Base-by-base conservation (phyloP, 2,329 filamentous ascomycete genomes). In the Penicillium sp. region DNA sequence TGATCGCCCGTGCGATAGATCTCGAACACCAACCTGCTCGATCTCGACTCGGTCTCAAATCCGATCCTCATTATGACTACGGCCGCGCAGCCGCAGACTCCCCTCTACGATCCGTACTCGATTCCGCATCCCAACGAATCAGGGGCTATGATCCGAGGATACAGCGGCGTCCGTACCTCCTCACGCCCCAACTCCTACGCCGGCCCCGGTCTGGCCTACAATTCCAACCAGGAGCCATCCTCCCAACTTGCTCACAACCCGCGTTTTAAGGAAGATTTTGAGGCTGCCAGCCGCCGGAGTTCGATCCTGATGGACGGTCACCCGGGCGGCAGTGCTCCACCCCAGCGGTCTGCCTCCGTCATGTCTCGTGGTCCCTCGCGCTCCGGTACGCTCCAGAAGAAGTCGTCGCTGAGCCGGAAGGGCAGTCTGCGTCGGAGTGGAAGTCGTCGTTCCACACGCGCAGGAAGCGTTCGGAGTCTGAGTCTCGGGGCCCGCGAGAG, bases 331-430 rank as follows among this genome's bases (percentile, higher is more conserved):
- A 29, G 41, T 36, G 48, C 55, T 29, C 62, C 59, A 24, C 49
- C 72, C 37, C 70, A 68, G 39, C 66, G 69, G 11, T 67, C 67
- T 18, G 62, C 62, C 45, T 75, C 73, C 29, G 67, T 70, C 43
- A 64, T 70, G 56, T 75, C 73, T 29, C 62, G 67, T 24, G 63
- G 66, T 28, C 65, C 69, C 26, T 71, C 72, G 32, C 63, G 82
- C 48, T 77, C 77, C 52, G 88, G 88, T 50, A 96, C 90, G 0
- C 76, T 97, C 59, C 93, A 88, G 75, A 97, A 97, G 77, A 93
- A 89, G 70, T 76, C 75, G 25, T 95, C 90, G 8, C 66, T 96
- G 49, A 84, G 84, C 56, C 81, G 86, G 60, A 82, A 78, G 51
- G 79, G 76, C 35, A 94, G 89, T 63, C 64, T 95, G 56, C 86